These are phyloP conservation scores for Sugiyamaella japonica DNA, from an alignment of 1,139 yeast genomes.

Conservation along the genomic window DNA sequence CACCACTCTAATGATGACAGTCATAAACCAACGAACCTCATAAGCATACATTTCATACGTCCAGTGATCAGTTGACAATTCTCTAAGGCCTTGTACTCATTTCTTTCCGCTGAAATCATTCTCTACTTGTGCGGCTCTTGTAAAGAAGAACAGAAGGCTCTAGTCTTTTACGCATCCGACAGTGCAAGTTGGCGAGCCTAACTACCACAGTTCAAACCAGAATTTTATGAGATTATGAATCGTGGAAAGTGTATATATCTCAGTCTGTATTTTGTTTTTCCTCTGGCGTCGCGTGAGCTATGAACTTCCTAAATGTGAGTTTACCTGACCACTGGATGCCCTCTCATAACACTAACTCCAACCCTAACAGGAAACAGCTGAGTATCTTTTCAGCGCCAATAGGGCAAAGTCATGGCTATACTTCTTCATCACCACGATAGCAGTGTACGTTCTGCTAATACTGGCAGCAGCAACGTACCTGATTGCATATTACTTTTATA, in stretches of 20 bases:
- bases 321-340: neutral
- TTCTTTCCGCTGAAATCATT: too few species aligned
- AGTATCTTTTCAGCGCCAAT: slow-evolving; percentile 15
- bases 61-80: too few species aligned
- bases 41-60: too few species aligned
- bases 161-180: too few species aligned
- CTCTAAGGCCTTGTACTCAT: too few species aligned
- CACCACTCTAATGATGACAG: too few species aligned
- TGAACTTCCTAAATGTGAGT: slow-evolving; percentile 6
- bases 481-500: slow-evolving; percentile 28
- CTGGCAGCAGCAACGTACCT: slow-evolving; percentile 30
- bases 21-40: too few species aligned
- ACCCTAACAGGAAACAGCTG: slow-evolving; percentile 15
- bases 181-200: too few species aligned
- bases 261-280: neutral
- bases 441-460: slow-evolving; percentile 23
- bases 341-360: neutral
- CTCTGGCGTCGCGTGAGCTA: neutral
- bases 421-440: slow-evolving; percentile 20
- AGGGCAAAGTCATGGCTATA: slow-evolving; percentile 24
- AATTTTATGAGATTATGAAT: neutral
- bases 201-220: too few species aligned
- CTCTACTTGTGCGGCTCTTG: too few species aligned
- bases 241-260: neutral
- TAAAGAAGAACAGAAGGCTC: too few species aligned